Percentiles rank a stretch among this genome's conserved stretches.
These are phyloP conservation scores for Scedosporium apiospermum DNA, from an alignment of 2,329 filamentous ascomycete genomes.

Conservation along the genomic window DNA sequence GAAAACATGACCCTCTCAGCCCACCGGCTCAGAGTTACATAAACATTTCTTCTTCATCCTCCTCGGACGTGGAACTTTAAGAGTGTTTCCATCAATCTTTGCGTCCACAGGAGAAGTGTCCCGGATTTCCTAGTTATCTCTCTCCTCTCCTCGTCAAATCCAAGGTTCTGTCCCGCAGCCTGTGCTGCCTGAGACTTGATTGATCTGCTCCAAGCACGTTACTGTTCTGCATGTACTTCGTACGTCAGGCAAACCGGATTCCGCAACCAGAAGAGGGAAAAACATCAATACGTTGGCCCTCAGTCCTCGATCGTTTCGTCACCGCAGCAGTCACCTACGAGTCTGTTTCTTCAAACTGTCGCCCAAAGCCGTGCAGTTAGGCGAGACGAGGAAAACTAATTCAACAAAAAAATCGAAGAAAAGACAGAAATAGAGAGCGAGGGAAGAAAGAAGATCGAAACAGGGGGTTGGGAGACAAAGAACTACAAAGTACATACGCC, in stretches of 20 bases:
- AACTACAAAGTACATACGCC: not conserved
- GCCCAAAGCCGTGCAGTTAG: too few species aligned
- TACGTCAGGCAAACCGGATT: too few species aligned
- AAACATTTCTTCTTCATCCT: not conserved
- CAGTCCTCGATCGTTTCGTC: too few species aligned
- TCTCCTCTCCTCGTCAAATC: not conserved
- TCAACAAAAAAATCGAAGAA: not conserved
- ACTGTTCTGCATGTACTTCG: not conserved
- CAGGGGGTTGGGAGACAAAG: not conserved
- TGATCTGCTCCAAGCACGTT: not conserved
- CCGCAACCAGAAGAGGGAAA: not conserved
- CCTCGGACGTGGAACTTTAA: not conserved
- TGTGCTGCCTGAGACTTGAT: not conserved
- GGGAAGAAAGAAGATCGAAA: not conserved
- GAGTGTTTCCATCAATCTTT: not conserved
- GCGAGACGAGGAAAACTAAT: not conserved
- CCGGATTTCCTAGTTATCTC: not conserved
- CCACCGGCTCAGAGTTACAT: not conserved
- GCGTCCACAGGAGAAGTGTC: not conserved
- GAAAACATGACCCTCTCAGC: not conserved
- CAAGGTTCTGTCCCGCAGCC: not conserved
- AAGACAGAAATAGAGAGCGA: not conserved
- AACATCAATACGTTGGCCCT: too few species aligned
- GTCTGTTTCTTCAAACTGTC: too few species aligned
- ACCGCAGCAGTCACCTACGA: too few species aligned